A percentile compares a stretch with the other conserved stretches of the same genome.
Conservation (phyloP, 176 grass and related monocot species). For the Poa annua region DNA sequence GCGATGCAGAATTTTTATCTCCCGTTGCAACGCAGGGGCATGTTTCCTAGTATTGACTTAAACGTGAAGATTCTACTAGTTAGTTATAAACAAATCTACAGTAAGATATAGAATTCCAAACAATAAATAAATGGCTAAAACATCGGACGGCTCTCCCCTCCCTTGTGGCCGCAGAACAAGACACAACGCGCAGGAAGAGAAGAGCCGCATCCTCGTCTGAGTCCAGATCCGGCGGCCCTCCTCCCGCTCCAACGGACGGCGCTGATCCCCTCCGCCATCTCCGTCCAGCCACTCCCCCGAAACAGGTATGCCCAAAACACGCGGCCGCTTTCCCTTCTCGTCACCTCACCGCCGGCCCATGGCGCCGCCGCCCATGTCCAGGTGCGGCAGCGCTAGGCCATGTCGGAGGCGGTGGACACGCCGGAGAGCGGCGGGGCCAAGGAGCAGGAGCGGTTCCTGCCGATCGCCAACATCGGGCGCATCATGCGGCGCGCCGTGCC, state of each 20-base stretch:
- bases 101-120: too few relatives aligned
- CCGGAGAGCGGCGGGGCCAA: constrained; percentile 28
- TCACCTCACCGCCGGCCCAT: constrained; percentile 25
- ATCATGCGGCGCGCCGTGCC: constrained; percentile 78
- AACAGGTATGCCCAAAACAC: constrained; percentile 12
- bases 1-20: too few relatives aligned
- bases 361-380: not conserved
- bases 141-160: too few relatives aligned
- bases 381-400: constrained; percentile 11
- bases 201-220: not conserved
- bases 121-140: too few relatives aligned
- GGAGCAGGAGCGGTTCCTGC: constrained; percentile 80
- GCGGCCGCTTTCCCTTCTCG: not conserved
- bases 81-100: too few relatives aligned
- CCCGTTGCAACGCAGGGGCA: too few relatives aligned
- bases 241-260: constrained; percentile 48
- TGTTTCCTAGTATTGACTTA: too few relatives aligned
- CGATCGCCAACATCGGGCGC: constrained; percentile 74
- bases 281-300: constrained; percentile 34
- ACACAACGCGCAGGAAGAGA: too few relatives aligned
- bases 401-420: constrained; percentile 55
- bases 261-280: constrained; percentile 60
- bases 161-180: too few relatives aligned
- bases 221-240: constrained; percentile 57
- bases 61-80: too few relatives aligned